A percentile compares a stretch with the other conserved stretches of the same genome.
phyloP scores from a whole-genome alignment of 1,139 yeast genomes.

The Lodderomyces beijingensis region DNA sequence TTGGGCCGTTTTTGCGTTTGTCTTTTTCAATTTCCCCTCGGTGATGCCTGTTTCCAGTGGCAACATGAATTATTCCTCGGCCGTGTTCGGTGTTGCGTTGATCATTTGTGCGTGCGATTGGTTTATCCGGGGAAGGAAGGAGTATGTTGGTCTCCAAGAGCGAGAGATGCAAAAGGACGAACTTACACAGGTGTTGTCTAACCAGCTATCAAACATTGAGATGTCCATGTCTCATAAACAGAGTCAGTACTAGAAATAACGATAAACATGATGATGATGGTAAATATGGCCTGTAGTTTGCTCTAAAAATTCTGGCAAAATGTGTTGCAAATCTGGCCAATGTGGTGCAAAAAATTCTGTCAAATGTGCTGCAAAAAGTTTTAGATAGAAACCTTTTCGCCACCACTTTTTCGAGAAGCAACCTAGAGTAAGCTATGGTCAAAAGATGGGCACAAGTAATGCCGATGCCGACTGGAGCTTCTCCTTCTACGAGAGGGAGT shows the following conservation, averaged over 20 bases:
- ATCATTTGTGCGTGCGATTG: constrained; percentile 33
- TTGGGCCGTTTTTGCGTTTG: constrained; percentile 40
- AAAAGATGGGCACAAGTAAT: background rate
- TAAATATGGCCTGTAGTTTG: too few species aligned
- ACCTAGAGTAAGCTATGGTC: too few species aligned
- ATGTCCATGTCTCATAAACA: constrained; percentile 16
- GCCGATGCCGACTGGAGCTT: constrained; percentile 10
- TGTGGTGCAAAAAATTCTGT: too few species aligned
- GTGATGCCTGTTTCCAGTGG: constrained; percentile 43
- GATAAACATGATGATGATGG: too few species aligned
- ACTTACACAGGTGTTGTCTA: constrained; percentile 24
- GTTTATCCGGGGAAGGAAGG: constrained; percentile 34
- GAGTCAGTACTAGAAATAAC: background rate
- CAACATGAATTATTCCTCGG: constrained; percentile 45
- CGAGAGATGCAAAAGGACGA: constrained; percentile 22
- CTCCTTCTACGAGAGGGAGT: constrained; percentile 10
- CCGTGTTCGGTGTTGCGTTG: constrained; percentile 33
- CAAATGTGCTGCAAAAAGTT: too few species aligned
- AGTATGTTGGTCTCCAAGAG: constrained; percentile 23
- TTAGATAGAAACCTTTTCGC: too few species aligned
- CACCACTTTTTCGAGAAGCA: too few species aligned
- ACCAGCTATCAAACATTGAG: constrained; percentile 24
- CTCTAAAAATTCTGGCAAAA: too few species aligned
- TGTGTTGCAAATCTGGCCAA: too few species aligned
- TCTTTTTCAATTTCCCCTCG: constrained; percentile 42